These are phyloP conservation scores for Ceriops tagal DNA, from an alignment of 345 rosid species.

Conservation along the genomic window DNA sequence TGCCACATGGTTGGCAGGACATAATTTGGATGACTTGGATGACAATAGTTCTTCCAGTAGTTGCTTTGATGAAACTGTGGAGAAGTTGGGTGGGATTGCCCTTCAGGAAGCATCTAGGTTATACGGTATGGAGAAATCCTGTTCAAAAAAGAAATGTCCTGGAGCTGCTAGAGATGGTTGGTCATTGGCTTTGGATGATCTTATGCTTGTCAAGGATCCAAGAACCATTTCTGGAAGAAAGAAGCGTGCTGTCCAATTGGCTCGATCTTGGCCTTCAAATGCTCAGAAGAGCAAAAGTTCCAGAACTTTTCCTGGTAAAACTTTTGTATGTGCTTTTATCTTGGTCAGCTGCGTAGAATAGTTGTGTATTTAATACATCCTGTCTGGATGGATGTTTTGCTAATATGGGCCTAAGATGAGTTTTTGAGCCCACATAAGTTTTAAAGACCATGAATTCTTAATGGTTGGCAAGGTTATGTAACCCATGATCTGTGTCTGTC, in stretches of 20 bases:
- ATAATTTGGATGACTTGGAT: slow-evolving; percentile 40
- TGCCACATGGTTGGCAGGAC: slow-evolving; percentile 55
- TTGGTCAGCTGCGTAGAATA: slow-evolving; percentile 10
- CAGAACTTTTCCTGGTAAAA: slow-evolving; percentile 65
- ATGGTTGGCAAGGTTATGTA: not conserved
- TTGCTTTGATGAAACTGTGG: slow-evolving; percentile 40
- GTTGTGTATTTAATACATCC: not conserved
- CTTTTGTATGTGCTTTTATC: slow-evolving; percentile 10
- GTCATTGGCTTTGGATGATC: slow-evolving; percentile 59
- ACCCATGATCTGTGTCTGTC: not conserved
- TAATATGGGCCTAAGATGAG: not conserved
- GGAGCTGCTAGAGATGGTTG: slow-evolving; percentile 30
- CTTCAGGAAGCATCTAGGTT: slow-evolving; percentile 72
- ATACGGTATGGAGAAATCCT: slow-evolving; percentile 53
- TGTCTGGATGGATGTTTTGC: not conserved
- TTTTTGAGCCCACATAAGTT: not conserved
- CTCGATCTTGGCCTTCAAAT: slow-evolving; percentile 65
- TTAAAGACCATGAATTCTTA: slow-evolving; percentile 1
- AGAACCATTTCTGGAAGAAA: slow-evolving; percentile 63
- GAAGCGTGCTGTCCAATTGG: slow-evolving; percentile 46
- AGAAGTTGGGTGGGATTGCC: slow-evolving; percentile 62
- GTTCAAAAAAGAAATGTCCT: slow-evolving; percentile 33
- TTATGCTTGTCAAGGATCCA: slow-evolving; percentile 64
- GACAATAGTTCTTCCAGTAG: slow-evolving; percentile 53
- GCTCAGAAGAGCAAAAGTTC: slow-evolving; percentile 55